These are phyloP conservation scores for Populus davidiana DNA, from an alignment of 345 rosid species.

Conservation along the genomic window DNA sequence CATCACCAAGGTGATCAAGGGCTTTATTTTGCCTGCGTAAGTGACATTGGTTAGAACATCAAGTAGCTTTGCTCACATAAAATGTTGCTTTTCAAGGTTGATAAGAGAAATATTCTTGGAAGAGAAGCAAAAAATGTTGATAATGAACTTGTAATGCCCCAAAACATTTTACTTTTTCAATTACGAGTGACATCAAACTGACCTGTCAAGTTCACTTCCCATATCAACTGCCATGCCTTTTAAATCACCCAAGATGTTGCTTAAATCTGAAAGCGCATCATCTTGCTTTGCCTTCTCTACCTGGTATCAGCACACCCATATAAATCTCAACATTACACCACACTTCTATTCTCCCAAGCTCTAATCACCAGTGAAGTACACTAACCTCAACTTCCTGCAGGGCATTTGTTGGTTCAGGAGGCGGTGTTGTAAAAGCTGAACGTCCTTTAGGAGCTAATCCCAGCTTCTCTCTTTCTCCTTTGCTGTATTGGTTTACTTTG, in stretches of 20 bases:
- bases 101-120: background rate
- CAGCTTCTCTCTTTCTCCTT: conserved; percentile 22
- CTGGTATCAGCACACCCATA: conserved; percentile 7
- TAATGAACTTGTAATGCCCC: background rate
- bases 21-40: conserved; percentile 31
- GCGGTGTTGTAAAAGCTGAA: conserved; percentile 27
- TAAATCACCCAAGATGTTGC: conserved; percentile 31
- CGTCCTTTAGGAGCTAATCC: conserved; percentile 17
- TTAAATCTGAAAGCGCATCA: conserved; percentile 28
- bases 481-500: conserved; percentile 8
- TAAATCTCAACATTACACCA: background rate
- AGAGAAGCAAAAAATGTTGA: background rate
- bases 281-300: conserved; percentile 33
- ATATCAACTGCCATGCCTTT: conserved; percentile 31
- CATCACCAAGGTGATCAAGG: conserved; percentile 30
- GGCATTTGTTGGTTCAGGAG: conserved; percentile 18
- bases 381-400: conserved; percentile 32
- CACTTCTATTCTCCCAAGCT: background rate
- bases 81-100: background rate
- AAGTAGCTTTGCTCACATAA: background rate
- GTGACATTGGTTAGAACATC: background rate
- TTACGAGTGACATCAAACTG: background rate
- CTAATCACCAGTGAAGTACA: background rate
- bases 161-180: background rate
- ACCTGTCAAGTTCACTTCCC: conserved; percentile 34